phyloP scores from a whole-genome alignment of 805 yeast genomes.

The Kodamaea kakaduensis region DNA sequence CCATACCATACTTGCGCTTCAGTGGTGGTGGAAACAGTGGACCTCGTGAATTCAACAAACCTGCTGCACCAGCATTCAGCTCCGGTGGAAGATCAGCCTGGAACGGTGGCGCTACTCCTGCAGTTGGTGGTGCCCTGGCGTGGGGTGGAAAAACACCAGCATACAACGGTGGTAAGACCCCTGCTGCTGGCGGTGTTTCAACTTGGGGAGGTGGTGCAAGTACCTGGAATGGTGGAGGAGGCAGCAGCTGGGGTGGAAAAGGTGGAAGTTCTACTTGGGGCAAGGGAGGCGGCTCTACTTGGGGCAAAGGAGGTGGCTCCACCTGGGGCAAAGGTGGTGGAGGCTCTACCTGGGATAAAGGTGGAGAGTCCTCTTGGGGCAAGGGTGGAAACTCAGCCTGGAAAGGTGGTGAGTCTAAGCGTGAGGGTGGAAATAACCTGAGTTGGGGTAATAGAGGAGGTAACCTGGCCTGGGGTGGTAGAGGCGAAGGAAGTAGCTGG shows the following conservation, averaged over 20 bases:
- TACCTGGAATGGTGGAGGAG: slow-evolving; percentile 14
- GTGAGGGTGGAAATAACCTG: slow-evolving; percentile 16
- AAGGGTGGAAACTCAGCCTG: slow-evolving; percentile 16
- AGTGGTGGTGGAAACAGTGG: slow-evolving; percentile 46
- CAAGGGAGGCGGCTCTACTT: slow-evolving; percentile 14
- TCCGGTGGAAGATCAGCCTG: slow-evolving; percentile 54
- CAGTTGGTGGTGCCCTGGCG: slow-evolving; percentile 27
- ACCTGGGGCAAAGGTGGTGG: slow-evolving; percentile 26
- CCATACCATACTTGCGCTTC: slow-evolving; percentile 76
- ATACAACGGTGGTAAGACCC: slow-evolving; percentile 20
- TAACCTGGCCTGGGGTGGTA: slow-evolving; percentile 21
- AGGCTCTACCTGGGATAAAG: slow-evolving; percentile 27
- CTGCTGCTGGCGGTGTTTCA: slow-evolving; percentile 27
- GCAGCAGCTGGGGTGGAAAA: slow-evolving; percentile 16
- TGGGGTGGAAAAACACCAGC: slow-evolving; percentile 20
- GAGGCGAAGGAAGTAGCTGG: slow-evolving; percentile 18
- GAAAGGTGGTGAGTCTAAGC: slow-evolving; percentile 12
- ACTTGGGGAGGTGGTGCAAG: slow-evolving; percentile 42
- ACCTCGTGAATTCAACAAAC: slow-evolving; percentile 14
- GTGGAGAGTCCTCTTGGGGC: slow-evolving; percentile 19
- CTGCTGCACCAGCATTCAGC: slow-evolving; percentile 30
- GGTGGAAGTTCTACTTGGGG: slow-evolving; percentile 23
- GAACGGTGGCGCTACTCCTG: slow-evolving; percentile 34
- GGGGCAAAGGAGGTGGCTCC: slow-evolving; percentile 19
- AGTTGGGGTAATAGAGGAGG: slow-evolving; percentile 18